These are phyloP conservation scores for Nicotiana tabacum DNA, from an alignment of 257 asterid species.

Conservation along the genomic window DNA sequence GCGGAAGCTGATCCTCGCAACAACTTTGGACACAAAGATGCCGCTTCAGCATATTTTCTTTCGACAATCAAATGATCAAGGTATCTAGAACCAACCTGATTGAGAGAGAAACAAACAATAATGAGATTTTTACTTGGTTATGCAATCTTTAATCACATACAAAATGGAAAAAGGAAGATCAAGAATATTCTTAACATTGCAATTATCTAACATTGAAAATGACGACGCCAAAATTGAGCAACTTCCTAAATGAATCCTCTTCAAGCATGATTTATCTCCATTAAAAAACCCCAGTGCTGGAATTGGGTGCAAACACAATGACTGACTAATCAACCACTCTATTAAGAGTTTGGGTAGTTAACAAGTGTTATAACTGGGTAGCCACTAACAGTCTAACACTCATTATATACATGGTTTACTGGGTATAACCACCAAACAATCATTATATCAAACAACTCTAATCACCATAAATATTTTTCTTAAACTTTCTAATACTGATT, in stretches of 20 bases:
- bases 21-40: slow-evolving; percentile 90
- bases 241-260: neutral
- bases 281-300: neutral
- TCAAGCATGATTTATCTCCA: slow-evolving; percentile 1
- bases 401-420: neutral
- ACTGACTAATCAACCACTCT: neutral
- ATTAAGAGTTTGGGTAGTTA: slow-evolving; percentile 1
- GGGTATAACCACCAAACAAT: neutral
- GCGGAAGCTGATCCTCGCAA: slow-evolving; percentile 92
- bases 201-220: neutral
- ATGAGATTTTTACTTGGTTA: neutral
- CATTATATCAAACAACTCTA: neutral
- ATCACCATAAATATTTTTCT: neutral
- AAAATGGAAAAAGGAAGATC: neutral
- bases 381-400: neutral
- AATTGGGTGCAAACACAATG: neutral
- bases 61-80: slow-evolving; percentile 95
- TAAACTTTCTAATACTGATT: neutral
- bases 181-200: neutral
- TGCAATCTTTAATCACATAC: neutral
- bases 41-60: slow-evolving; percentile 96
- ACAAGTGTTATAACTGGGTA: neutral
- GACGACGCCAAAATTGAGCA: neutral
- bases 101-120: slow-evolving; percentile 7
- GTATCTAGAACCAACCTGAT: slow-evolving; percentile 86